These are phyloP conservation scores for Olyra latifolia DNA, from an alignment of 176 grass and related monocot genomes.

Conservation along the genomic window DNA sequence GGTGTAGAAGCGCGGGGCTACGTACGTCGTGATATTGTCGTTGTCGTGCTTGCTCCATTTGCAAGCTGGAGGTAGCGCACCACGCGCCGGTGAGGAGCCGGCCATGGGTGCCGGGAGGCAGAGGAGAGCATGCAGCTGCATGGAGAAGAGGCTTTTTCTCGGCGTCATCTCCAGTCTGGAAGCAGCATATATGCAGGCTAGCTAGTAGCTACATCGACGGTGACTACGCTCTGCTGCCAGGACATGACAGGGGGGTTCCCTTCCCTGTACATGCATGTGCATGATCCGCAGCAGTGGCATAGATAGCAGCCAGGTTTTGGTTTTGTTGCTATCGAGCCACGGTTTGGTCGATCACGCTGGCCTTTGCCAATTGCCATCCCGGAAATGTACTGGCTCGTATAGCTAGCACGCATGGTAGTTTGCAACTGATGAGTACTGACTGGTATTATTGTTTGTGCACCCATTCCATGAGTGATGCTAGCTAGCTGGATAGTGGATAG, in stretches of 20 bases:
- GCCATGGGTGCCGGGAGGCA: background rate
- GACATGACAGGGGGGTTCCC: background rate
- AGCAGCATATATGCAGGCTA: background rate
- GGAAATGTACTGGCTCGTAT: no score
- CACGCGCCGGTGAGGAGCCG: background rate
- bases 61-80: slow-evolving; percentile 28
- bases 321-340: background rate
- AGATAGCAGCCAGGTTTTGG: background rate
- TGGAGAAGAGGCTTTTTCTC: background rate
- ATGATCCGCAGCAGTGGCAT: background rate
- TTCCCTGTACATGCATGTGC: background rate
- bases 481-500: no score
- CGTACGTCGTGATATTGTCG: background rate
- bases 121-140: background rate
- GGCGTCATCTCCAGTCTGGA: slow-evolving; percentile 6
- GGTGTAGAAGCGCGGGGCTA: background rate
- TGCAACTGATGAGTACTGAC: no score
- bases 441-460: no score
- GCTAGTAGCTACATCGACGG: background rate
- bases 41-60: background rate
- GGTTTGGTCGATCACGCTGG: background rate
- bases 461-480: no score
- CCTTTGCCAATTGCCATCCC: background rate
- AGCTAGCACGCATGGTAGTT: background rate
- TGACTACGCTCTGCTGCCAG: slow-evolving; percentile 13